A percentile compares a stretch with the other conserved stretches of the same genome.
Conservation (phyloP, 2,329 filamentous ascomycete genomes). For the Cladosporium sp. region DNA sequence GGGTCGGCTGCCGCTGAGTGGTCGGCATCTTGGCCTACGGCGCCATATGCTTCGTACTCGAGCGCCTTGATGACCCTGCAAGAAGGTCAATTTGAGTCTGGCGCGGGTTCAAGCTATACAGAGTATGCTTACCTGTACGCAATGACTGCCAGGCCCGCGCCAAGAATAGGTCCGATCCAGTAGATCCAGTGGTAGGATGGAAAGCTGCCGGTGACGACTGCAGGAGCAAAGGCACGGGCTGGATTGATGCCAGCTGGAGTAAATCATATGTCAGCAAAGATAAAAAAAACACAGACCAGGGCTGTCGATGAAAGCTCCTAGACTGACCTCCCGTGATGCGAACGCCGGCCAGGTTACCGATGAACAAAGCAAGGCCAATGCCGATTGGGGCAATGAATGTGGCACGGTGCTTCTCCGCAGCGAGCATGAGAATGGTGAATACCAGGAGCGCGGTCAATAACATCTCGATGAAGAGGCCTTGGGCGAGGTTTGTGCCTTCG, state of each 20-base stretch:
- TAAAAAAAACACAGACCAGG: not conserved
- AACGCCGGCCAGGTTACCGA: conserved; percentile 45
- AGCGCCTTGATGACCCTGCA: conserved; percentile 35
- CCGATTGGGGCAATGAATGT: conserved; percentile 34
- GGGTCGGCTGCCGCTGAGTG: not conserved
- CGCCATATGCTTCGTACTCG: conserved; percentile 31
- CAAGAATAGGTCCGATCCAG: conserved; percentile 46
- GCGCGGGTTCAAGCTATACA: conserved; percentile 10
- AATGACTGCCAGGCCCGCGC: conserved; percentile 42
- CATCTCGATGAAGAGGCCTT: conserved; percentile 41
- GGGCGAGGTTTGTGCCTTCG: conserved; percentile 42
- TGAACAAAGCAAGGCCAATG: conserved; percentile 42
- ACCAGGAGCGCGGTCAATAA: conserved; percentile 44
- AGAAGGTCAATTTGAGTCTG: conserved; percentile 22
- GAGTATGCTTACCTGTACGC: conserved; percentile 40
- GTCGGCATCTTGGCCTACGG: conserved; percentile 16
- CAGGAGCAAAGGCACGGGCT: conserved; percentile 46
- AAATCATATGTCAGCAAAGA: not conserved
- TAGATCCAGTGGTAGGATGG: conserved; percentile 48
- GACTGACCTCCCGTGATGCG: conserved; percentile 43
- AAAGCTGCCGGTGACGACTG: conserved; percentile 40
- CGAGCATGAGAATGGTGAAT: conserved; percentile 44
- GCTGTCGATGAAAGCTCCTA: not conserved
- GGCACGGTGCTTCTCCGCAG: conserved; percentile 35
- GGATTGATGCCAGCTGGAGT: conserved; percentile 45